Percentiles rank a stretch among this genome's conserved stretches.
These are phyloP conservation scores for Aegilops bicornis DNA, from an alignment of 176 grass and related monocot genomes.

Conservation along the genomic window DNA sequence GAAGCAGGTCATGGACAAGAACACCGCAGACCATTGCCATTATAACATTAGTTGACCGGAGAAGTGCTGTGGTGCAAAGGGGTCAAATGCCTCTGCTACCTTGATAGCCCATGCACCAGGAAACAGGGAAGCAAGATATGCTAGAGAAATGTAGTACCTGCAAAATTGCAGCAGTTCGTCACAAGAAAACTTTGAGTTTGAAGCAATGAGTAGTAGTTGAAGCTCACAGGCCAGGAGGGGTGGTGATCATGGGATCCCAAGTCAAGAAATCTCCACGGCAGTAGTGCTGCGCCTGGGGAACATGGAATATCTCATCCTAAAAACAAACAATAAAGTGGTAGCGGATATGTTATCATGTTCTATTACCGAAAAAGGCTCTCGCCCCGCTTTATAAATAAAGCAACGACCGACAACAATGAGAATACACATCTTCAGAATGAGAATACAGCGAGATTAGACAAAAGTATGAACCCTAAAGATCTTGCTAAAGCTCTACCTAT, in stretches of 20 bases:
- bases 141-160: slow-evolving; percentile 91
- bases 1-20: slow-evolving; percentile 76
- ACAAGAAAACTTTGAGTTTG: slow-evolving; percentile 28
- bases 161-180: slow-evolving; percentile 38
- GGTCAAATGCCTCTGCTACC: slow-evolving; percentile 37
- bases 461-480: not conserved
- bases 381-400: too few relatives aligned
- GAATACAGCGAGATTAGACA: not conserved
- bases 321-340: not conserved
- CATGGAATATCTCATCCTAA: slow-evolving; percentile 98
- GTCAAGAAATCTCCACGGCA: slow-evolving; percentile 57
- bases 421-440: slow-evolving; percentile 13
- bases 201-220: not conserved
- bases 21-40: slow-evolving; percentile 64
- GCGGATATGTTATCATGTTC: slow-evolving; percentile 1
- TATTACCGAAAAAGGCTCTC: not conserved
- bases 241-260: slow-evolving; percentile 97
- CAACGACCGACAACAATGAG: too few relatives aligned
- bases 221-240: slow-evolving; percentile 87
- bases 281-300: slow-evolving; percentile 74
- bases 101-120: slow-evolving; percentile 56
- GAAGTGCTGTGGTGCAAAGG: slow-evolving; percentile 63
- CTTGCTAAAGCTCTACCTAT: not conserved
- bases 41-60: slow-evolving; percentile 84
- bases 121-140: slow-evolving; percentile 77